These are phyloP conservation scores for Talaromyces albobiverticillius DNA, from an alignment of 2,329 filamentous ascomycete genomes.

Conservation along the genomic window DNA sequence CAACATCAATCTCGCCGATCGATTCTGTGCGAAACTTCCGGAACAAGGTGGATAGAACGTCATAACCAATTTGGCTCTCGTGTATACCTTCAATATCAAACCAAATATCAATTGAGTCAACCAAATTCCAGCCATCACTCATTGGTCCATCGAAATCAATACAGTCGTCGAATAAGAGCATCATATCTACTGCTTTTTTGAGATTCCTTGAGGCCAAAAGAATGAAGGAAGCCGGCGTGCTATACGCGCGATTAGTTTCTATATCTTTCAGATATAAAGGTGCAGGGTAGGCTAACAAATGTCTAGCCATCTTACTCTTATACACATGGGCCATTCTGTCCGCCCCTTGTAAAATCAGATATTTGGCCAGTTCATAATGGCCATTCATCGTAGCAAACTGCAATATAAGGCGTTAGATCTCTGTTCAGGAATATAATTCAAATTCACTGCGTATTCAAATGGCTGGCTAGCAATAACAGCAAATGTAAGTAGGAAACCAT, in stretches of 20 bases:
- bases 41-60: not conserved
- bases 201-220: too few species aligned
- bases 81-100: not conserved
- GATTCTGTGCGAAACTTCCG: not conserved
- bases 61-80: not conserved
- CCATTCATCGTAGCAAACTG: not conserved
- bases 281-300: not conserved
- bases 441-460: too few species aligned
- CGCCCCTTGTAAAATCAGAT: constrained; percentile 3
- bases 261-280: not conserved
- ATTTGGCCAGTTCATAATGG: constrained; percentile 2
- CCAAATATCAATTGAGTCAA: not conserved
- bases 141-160: constrained; percentile 3
- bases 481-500: not conserved
- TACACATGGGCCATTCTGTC: not conserved
- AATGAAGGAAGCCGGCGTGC: not conserved
- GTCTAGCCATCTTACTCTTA: not conserved
- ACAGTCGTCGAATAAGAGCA: constrained; percentile 5
- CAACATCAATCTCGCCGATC: not conserved
- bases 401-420: not conserved
- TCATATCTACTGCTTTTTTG: not conserved
- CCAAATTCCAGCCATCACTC: constrained; percentile 3
- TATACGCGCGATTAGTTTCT: not conserved
- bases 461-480: not conserved
- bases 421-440: not conserved